Conservation (phyloP, 169 alveolate genomes). For the Plasmodium vivax region DNA sequence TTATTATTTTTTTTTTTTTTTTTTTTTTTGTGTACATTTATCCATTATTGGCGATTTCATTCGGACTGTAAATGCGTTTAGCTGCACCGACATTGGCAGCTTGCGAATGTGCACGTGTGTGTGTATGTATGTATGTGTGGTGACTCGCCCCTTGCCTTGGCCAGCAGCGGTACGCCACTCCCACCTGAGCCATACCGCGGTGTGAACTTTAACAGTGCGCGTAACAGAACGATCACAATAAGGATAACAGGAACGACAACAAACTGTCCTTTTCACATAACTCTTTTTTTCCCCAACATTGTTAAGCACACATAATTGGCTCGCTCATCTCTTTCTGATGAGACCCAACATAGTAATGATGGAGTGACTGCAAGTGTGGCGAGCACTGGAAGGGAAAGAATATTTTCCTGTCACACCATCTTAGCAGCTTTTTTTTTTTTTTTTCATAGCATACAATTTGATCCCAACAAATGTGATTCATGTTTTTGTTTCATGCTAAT, state of each 20-base stretch:
- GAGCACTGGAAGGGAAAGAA: neutral
- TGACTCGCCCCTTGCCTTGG: neutral
- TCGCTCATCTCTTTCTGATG: neutral
- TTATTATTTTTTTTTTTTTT: neutral
- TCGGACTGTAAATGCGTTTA: neutral
- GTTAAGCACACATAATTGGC: neutral
- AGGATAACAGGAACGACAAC: neutral
- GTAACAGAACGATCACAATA: neutral
- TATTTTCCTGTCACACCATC: neutral
- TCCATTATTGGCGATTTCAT: neutral
- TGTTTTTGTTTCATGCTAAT: neutral
- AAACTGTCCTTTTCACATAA: neutral
- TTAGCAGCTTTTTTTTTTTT: no score
- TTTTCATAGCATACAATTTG: neutral
- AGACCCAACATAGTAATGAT: constrained; percentile 3
- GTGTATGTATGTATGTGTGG: neutral
- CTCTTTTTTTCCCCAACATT: neutral
- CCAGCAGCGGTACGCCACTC: neutral
- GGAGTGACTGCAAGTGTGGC: neutral
- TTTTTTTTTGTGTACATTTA: neutral
- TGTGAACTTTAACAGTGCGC: neutral
- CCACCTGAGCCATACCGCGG: neutral
- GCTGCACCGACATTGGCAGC: neutral
- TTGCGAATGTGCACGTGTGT: neutral
- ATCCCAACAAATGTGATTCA: neutral